Evolutionary conservation across 768 basidiomycete genomes (phyloP), one percentile per base, ranked within the genome.

Genomic region (Boletus reticulatus): DNA sequence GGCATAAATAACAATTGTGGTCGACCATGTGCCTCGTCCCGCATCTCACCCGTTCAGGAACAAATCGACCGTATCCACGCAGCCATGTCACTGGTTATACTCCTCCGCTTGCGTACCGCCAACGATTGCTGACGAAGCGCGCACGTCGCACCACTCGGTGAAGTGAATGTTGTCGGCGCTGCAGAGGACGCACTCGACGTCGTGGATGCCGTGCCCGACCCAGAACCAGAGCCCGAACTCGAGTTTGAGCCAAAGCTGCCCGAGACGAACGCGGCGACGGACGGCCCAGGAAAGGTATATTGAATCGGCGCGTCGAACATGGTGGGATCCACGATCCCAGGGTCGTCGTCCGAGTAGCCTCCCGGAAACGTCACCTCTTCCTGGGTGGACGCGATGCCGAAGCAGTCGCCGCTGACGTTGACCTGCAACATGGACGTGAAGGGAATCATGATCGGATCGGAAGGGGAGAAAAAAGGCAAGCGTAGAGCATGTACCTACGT

Each of bases 311-410:
- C 68, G 34, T 69, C 54, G 41, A 75, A 73, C 14, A 76, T 13
- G 37, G 72, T 66, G n/a, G 78, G 76, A 57, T 77, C 82, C 54
- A 81, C 81, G 67, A 92, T 86, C 44, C 89, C 89, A 4, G 88
- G 83, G 60, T 91, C 88, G 36, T 63, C 76, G 66, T 87, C 84
- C 24, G 67, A 78, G 73, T 92, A 92, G 17, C 81, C 89, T 22
- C 89, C 89, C 2, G 90, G 90, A 55, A 92, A 76, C 36, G 72
- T 75, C 39, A 88, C 88, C 34, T 84, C 81, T 47, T 85, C 81
- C 55, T 64, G 70, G 5, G 69, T 22, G 0, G 67, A 62, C 4
- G 86, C 84, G 2, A 57, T 67, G 14, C 80, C 84, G 2, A 76
- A 77, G 43, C 78, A 78, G 48, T 73, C 78, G 13, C 89, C 88